A percentile compares a stretch with the other conserved stretches of the same genome.
Conservation (phyloP, 2,329 filamentous ascomycete genomes). For the Fusarium udum region DNA sequence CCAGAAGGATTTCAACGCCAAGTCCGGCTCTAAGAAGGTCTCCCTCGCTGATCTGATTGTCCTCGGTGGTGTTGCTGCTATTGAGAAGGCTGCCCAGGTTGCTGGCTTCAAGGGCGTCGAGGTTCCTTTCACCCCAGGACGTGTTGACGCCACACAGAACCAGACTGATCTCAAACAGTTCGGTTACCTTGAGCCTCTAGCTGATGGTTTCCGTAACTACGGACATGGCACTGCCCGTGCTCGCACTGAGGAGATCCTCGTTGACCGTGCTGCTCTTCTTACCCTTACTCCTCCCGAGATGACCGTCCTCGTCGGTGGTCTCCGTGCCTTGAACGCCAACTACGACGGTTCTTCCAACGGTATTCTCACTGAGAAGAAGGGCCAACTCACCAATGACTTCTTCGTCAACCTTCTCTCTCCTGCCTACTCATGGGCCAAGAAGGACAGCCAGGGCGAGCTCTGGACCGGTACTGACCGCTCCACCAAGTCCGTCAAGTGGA, state of each 20-base stretch:
- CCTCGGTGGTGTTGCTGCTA: constrained; percentile 73
- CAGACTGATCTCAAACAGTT: constrained; percentile 75
- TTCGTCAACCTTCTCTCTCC: constrained; percentile 81
- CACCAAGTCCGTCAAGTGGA: constrained; percentile 73
- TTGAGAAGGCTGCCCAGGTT: constrained; percentile 74
- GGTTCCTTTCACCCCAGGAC: constrained; percentile 79
- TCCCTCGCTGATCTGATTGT: constrained; percentile 84
- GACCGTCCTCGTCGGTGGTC: constrained; percentile 75
- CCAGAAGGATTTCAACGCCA: constrained; percentile 72
- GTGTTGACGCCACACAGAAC: constrained; percentile 75
- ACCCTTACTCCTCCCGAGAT: constrained; percentile 76
- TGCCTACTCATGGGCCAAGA: constrained; percentile 66
- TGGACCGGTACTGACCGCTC: constrained; percentile 74
- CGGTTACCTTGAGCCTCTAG: constrained; percentile 70
- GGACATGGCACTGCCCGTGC: constrained; percentile 69
- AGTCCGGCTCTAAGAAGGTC: constrained; percentile 67
- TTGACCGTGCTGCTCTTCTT: constrained; percentile 77
- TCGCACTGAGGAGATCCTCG: constrained; percentile 72
- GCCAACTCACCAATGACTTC: constrained; percentile 80
- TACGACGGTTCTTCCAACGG: constrained; percentile 74
- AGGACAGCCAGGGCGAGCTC: constrained; percentile 59
- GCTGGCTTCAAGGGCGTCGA: constrained; percentile 56
- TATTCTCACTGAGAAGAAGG: constrained; percentile 74
- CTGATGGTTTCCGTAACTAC: constrained; percentile 86
- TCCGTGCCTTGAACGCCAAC: constrained; percentile 76